Evolutionary conservation across 2,329 filamentous ascomycete genomes (phyloP).

Genomic region (Fusarium sulawesiense): DNA sequence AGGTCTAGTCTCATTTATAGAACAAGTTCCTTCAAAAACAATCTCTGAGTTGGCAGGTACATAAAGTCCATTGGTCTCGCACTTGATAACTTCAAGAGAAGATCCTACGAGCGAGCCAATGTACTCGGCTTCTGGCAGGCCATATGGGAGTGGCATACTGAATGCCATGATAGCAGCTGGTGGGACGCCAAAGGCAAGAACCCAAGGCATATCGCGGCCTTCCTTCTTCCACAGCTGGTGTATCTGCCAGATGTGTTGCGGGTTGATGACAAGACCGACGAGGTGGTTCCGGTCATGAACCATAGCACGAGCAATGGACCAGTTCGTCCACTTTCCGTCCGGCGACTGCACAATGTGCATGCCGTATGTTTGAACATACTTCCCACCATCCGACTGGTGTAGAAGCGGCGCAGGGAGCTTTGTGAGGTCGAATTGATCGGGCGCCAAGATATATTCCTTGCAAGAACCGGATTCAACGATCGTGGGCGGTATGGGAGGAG

Average conservation of each 20-base stretch:
- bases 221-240: constrained; percentile 59
- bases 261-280: constrained; percentile 55
- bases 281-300: constrained; percentile 58
- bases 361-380: constrained; percentile 63
- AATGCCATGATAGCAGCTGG: constrained; percentile 63
- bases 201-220: constrained; percentile 61
- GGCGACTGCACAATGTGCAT: constrained; percentile 61
- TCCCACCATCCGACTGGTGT: constrained; percentile 60
- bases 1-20: constrained; percentile 49
- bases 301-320: constrained; percentile 61
- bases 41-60: constrained; percentile 64
- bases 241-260: constrained; percentile 61
- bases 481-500: constrained; percentile 48
- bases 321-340: constrained; percentile 61
- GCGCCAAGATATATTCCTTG: constrained; percentile 31
- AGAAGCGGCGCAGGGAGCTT: constrained; percentile 56
- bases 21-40: constrained; percentile 59
- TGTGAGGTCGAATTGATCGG: constrained; percentile 47
- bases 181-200: constrained; percentile 61
- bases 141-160: constrained; percentile 55
- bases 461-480: constrained; percentile 45
- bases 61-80: constrained; percentile 59
- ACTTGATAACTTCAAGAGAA: constrained; percentile 61
- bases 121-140: constrained; percentile 59
- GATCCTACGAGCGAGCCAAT: constrained; percentile 58